Percentiles rank a stretch among this genome's conserved stretches.
Evolutionary conservation across 2,329 filamentous ascomycete species (phyloP).

Genomic region (Pseudogymnoascus destructans): DNA sequence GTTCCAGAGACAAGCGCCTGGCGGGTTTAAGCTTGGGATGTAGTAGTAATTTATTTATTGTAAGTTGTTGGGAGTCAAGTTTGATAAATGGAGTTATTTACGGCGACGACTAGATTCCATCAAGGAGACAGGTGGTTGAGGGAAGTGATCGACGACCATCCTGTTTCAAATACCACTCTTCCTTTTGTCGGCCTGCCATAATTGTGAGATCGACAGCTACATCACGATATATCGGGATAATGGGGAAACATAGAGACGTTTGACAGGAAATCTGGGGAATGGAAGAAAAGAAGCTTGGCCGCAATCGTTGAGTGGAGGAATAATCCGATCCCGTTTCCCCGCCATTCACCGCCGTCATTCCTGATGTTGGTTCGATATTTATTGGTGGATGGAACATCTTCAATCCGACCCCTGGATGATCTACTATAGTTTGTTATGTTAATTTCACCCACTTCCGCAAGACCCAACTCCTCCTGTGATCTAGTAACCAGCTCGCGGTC

Average conservation of each 20-base stretch:
- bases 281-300: background rate
- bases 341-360: background rate
- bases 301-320: background rate
- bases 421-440: background rate
- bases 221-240: background rate
- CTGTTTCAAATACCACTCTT: background rate
- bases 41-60: background rate
- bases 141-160: background rate
- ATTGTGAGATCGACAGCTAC: background rate
- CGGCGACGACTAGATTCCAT: background rate
- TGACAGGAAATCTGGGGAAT: background rate
- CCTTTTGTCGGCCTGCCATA: background rate
- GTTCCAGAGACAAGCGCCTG: constrained; percentile 21
- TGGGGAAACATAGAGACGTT: background rate
- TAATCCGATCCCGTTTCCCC: background rate
- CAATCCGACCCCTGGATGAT: background rate
- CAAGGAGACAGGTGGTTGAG: background rate
- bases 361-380: background rate
- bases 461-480: background rate
- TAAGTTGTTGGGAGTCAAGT: background rate
- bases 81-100: background rate
- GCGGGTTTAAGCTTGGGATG: constrained; percentile 19
- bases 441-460: background rate
- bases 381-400: constrained; percentile 3
- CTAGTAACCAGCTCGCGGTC: background rate